Conservation (phyloP, 2,329 filamentous ascomycete genomes). For the Capronia coronata region DNA sequence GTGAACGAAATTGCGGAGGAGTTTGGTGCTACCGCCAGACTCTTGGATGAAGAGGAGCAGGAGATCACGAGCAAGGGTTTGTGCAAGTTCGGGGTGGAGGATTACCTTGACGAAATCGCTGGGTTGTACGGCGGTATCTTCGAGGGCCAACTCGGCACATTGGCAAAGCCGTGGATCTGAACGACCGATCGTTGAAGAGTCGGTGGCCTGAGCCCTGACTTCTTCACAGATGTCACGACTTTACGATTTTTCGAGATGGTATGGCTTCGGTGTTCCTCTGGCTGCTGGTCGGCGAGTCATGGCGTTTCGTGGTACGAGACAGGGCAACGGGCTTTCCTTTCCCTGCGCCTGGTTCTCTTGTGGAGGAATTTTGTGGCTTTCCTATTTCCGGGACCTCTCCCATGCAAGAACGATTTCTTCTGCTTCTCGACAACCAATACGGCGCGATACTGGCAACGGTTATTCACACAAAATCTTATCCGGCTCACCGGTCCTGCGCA, state of each 20-base stretch:
- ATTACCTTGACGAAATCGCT: constrained; percentile 77
- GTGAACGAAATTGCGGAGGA: constrained; percentile 91
- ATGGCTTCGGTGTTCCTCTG: constrained; percentile 3
- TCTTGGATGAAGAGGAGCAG: constrained; percentile 64
- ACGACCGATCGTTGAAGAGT: constrained; percentile 6
- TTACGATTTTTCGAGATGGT: constrained; percentile 14
- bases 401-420: background rate
- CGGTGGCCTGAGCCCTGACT: background rate
- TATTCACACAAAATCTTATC: background rate
- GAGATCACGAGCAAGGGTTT: constrained; percentile 65
- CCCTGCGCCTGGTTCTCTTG: background rate
- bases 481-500: background rate
- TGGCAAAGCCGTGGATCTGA: constrained; percentile 39
- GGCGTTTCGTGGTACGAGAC: background rate
- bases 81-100: constrained; percentile 66
- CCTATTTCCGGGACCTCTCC: background rate
- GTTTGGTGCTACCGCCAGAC: constrained; percentile 53
- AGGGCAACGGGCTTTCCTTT: background rate
- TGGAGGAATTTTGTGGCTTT: background rate
- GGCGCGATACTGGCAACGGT: background rate
- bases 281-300: constrained; percentile 9
- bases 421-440: background rate
- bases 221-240: constrained; percentile 12
- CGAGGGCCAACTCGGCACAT: constrained; percentile 37
- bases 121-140: constrained; percentile 60